Evolutionary conservation across 257 asterid species (phyloP).

Genomic region (Anisodus acutangulus): DNA sequence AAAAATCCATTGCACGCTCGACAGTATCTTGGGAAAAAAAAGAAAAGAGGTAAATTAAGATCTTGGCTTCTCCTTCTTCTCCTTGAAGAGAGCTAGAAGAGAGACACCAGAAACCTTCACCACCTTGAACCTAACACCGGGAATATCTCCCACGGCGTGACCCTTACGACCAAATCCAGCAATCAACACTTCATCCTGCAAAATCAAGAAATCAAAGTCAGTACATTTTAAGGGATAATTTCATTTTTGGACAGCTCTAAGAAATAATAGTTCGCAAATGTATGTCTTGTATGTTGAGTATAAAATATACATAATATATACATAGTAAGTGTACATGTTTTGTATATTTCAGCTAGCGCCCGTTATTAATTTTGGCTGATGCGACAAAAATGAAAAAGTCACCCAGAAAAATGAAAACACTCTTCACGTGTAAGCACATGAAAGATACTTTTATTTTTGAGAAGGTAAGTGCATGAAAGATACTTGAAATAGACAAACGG

Average conservation of each 20-base stretch:
- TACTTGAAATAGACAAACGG: neutral
- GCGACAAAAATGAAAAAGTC: too few species aligned
- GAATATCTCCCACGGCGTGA: slow-evolving; percentile 88
- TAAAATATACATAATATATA: neutral
- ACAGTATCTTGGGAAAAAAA: neutral
- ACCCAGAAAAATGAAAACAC: neutral
- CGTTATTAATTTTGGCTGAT: too few species aligned
- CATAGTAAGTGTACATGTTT: too few species aligned
- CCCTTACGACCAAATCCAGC: slow-evolving; percentile 92
- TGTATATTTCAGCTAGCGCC: too few species aligned
- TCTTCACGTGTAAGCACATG: neutral
- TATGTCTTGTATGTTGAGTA: too few species aligned
- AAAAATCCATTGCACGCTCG: slow-evolving; percentile 30
- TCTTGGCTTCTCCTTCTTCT: slow-evolving; percentile 76
- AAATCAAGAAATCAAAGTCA: neutral
- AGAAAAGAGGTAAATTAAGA: slow-evolving; percentile 43
- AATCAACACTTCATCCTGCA: slow-evolving; percentile 79
- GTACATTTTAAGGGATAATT: neutral
- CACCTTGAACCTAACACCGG: slow-evolving; percentile 83
- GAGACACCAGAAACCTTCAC: slow-evolving; percentile 89
- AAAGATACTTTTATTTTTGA: neutral
- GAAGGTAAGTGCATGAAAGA: neutral
- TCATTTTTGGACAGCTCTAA: too few species aligned
- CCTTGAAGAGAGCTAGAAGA: slow-evolving; percentile 72
- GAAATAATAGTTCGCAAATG: too few species aligned